Percentiles rank a stretch among this genome's conserved stretches.
Conservation (phyloP, 2,329 filamentous ascomycete species). For the Botrytis porri region DNA sequence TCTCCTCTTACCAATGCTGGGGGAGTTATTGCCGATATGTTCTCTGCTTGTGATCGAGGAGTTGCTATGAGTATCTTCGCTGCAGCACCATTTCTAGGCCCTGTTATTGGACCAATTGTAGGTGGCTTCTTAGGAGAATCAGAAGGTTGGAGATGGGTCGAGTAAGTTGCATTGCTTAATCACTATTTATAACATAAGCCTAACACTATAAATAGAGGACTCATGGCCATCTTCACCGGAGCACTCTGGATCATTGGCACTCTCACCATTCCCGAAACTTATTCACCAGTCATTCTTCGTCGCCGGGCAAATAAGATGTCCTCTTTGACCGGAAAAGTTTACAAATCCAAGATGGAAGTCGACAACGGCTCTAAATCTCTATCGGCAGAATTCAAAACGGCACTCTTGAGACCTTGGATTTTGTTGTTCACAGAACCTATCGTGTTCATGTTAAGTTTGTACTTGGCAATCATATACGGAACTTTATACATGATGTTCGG, state of each 20-base stretch:
- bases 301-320: conserved; percentile 65
- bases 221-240: conserved; percentile 65
- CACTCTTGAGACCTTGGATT: conserved; percentile 82
- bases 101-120: conserved; percentile 61
- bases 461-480: conserved; percentile 50
- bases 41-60: conserved; percentile 50
- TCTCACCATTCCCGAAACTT: conserved; percentile 56
- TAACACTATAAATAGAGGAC: conserved; percentile 34
- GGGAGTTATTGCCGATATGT: conserved; percentile 61
- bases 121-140: conserved; percentile 64
- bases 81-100: conserved; percentile 63
- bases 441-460: conserved; percentile 75
- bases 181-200: background rate
- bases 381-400: conserved; percentile 67
- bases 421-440: conserved; percentile 82
- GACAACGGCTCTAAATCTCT: conserved; percentile 58
- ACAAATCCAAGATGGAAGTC: conserved; percentile 67
- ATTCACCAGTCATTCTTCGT: conserved; percentile 65
- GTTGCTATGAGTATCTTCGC: conserved; percentile 61
- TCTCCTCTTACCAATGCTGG: conserved; percentile 61
- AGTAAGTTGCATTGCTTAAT: conserved; percentile 26
- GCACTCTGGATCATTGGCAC: conserved; percentile 57
- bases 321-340: conserved; percentile 52
- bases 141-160: conserved; percentile 74
- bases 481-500: conserved; percentile 57